Evolutionary conservation across 345 rosid genomes (phyloP), one percentile per base, ranked within the genome.

Genomic region (Rubroshorea leprosula): DNA sequence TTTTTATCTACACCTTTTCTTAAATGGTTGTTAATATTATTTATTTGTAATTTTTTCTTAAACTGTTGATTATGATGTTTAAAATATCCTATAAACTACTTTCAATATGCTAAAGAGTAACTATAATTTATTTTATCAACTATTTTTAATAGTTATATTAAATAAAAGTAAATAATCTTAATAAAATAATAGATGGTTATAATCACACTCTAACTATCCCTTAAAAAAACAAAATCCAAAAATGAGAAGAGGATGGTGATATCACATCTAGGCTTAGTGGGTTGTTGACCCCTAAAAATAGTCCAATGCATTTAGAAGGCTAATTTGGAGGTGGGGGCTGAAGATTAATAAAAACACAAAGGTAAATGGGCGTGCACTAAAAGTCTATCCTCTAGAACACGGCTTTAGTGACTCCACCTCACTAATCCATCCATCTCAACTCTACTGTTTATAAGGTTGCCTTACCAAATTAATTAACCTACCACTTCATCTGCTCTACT

Each of bases 391-490:
- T 59, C 63, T 59, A 27, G 45, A 59, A 59, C 45, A 3, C 4
- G 6, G 21, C 44, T 31, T 20, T 59, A 12, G 54, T 48, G 63
- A 59, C 29, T 59, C 63, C 63, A 59, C 54, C 29, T 59, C 63
- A 21, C 31, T 27, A 58, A 58, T 58, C 63, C 54, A 58, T 27
- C 43, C 26, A 3, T 35, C n/a, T 35, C 1, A 35, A 6, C 12
- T 35, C 12, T 20, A 2, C 63, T n/a, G 47, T 14, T n/a, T 16
- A 44, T 44, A 44, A n/a, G 18, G 14, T 8, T 39, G 16, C 45
- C 14, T 39, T 14, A 39, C 12, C 15, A 2, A 2, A 39, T 39
- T 44, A 44, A 15, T 13, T n/a, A 15, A n/a, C n/a, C 18, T 14
- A 0, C 17, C 3, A 44, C 14, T 44, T 13, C 47, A 1, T 9